These are phyloP conservation scores for Chytridium lagenaria DNA, from an alignment of 371 early-diverging fungal species.

Conservation along the genomic window DNA sequence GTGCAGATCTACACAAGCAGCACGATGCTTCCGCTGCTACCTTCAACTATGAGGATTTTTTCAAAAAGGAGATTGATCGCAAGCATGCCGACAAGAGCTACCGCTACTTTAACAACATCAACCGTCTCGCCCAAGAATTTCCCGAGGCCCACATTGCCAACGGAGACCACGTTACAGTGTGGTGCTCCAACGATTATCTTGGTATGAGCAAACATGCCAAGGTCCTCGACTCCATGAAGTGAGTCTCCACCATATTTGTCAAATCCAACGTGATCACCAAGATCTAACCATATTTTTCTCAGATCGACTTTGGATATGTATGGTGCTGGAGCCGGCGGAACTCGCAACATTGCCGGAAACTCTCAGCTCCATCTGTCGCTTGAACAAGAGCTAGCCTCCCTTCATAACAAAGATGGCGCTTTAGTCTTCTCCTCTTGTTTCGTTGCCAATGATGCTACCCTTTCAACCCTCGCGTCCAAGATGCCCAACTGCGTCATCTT, in stretches of 20 bases:
- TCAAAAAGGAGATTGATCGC: slow-evolving; percentile 83
- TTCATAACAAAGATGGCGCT: slow-evolving; percentile 92
- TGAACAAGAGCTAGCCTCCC: slow-evolving; percentile 87
- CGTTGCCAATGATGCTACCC: slow-evolving; percentile 97
- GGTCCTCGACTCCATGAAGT: slow-evolving; percentile 91
- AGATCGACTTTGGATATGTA: slow-evolving; percentile 87
- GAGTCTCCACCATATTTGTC: slow-evolving; percentile 31
- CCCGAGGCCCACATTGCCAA: slow-evolving; percentile 94
- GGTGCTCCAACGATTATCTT: slow-evolving; percentile 99
- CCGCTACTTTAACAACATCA: slow-evolving; percentile 99
- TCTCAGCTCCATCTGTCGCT: slow-evolving; percentile 92
- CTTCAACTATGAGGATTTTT: slow-evolving; percentile 91
- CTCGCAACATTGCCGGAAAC: slow-evolving; percentile 99
- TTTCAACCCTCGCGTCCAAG: slow-evolving; percentile 89
- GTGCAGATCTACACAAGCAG: not conserved
- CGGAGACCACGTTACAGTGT: slow-evolving; percentile 90
- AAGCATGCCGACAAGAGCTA: slow-evolving; percentile 96
- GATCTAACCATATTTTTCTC: not conserved
- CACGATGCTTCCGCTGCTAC: slow-evolving; percentile 36
- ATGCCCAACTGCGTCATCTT: slow-evolving; percentile 94
- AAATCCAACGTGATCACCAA: not conserved
- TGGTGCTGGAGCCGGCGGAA: slow-evolving; percentile 98
- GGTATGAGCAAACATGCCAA: slow-evolving; percentile 91
- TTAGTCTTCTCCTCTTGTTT: slow-evolving; percentile 98
- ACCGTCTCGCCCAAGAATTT: slow-evolving; percentile 90